phyloP scores from a whole-genome alignment of 202 grass and related monocot genomes.

The Musa balbisiana region DNA sequence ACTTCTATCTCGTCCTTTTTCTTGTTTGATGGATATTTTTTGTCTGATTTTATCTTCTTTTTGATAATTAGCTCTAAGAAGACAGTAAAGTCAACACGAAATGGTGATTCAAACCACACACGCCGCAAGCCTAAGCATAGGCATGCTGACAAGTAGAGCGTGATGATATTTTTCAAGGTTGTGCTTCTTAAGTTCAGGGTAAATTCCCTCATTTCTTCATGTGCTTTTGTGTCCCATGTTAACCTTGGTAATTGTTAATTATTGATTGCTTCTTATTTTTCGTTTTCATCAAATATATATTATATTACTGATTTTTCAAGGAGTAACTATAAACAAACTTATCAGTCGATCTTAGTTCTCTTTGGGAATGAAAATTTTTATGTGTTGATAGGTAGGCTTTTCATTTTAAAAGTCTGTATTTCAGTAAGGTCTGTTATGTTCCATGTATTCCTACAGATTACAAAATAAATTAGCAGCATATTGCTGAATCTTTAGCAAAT shows the following conservation, averaged over 20 bases:
- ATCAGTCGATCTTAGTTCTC: background rate
- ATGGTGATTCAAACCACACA: constrained; percentile 39
- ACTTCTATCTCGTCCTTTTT: background rate
- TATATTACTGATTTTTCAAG: background rate
- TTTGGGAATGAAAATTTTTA: too few species aligned
- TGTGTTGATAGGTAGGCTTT: background rate
- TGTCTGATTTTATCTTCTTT: constrained; percentile 19
- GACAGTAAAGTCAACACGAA: constrained; percentile 36
- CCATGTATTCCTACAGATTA: background rate
- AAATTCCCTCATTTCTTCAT: background rate
- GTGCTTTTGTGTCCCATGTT: background rate
- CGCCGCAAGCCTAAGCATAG: constrained; percentile 68
- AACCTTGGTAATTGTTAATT: background rate
- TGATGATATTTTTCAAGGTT: background rate
- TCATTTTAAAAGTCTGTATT: background rate
- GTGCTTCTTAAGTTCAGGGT: background rate
- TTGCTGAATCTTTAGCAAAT: background rate
- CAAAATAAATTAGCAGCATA: background rate
- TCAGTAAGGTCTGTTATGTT: background rate
- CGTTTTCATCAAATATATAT: background rate
- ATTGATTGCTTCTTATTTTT: background rate
- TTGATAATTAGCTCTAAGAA: constrained; percentile 53
- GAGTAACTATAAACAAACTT: background rate
- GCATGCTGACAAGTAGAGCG: constrained; percentile 62
- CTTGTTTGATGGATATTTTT: background rate